phyloP scores from a whole-genome alignment of 495 filamentous ascomycete genomes.

The Podospora pseudopauciseta region DNA sequence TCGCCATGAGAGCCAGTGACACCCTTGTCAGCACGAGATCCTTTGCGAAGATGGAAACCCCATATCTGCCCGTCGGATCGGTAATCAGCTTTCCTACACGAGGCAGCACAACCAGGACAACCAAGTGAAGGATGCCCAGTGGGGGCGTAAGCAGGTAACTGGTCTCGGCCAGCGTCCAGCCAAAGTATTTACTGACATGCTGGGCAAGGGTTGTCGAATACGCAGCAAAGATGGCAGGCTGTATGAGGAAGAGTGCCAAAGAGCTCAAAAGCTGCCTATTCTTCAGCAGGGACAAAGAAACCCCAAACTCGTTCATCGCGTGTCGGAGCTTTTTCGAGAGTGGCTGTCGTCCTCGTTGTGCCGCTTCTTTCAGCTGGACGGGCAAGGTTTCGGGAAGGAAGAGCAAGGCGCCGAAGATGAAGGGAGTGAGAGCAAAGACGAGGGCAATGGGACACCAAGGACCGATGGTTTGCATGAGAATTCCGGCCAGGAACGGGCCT shows the following conservation, averaged over 20 bases:
- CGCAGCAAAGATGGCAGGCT: slow-evolving; percentile 47
- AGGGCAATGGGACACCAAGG: slow-evolving; percentile 54
- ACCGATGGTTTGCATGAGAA: slow-evolving; percentile 49
- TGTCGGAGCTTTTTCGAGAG: slow-evolving; percentile 6
- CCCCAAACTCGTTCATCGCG: slow-evolving; percentile 13
- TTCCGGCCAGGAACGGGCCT: slow-evolving; percentile 45
- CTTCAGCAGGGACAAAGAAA: slow-evolving; percentile 22
- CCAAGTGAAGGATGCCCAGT: slow-evolving; percentile 48
- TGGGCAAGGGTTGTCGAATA: slow-evolving; percentile 49
- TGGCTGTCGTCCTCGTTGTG: slow-evolving; percentile 8
- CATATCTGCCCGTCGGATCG: slow-evolving; percentile 26
- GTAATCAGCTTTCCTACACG: slow-evolving; percentile 36
- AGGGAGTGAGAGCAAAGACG: slow-evolving; percentile 41
- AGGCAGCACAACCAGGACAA: slow-evolving; percentile 51
- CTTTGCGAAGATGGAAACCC: slow-evolving; percentile 41
- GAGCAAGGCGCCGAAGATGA: slow-evolving; percentile 40
- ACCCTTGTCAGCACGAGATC: slow-evolving; percentile 52
- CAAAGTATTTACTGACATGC: slow-evolving; percentile 56
- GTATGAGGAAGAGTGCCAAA: slow-evolving; percentile 50
- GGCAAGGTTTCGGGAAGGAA: slow-evolving; percentile 55
- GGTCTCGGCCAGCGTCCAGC: slow-evolving; percentile 52
- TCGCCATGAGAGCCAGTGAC: slow-evolving; percentile 43
- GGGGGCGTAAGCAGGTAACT: slow-evolving; percentile 51
- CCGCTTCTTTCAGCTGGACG: slow-evolving; percentile 8
- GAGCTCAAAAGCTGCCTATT: slow-evolving; percentile 36